A percentile compares a stretch with the other conserved stretches of the same genome.
These are phyloP conservation scores for Chaetomium sp. DNA, from an alignment of 2,329 filamentous ascomycete species.

Conservation along the genomic window DNA sequence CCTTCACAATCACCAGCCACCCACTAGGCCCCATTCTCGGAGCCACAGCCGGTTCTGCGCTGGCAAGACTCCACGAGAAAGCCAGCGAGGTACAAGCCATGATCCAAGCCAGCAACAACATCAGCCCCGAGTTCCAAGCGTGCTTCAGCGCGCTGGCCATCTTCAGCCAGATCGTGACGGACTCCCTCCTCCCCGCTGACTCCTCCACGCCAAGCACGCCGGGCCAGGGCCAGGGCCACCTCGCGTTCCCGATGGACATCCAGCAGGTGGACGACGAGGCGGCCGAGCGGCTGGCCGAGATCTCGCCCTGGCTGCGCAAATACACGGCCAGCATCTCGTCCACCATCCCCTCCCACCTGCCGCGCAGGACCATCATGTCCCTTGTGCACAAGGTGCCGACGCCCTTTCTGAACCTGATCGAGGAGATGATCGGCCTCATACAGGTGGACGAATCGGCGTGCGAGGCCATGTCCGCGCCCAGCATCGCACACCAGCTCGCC, in stretches of 20 bases:
- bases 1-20: conserved; percentile 17
- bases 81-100: conserved; percentile 16
- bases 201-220: not conserved
- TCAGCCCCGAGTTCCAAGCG: conserved; percentile 18
- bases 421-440: conserved; percentile 38
- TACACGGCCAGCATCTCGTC: conserved; percentile 44
- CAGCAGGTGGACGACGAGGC: conserved; percentile 13
- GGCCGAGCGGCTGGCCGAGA: conserved; percentile 31
- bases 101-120: not conserved
- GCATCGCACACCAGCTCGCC: conserved; percentile 35
- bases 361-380: conserved; percentile 44
- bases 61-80: conserved; percentile 27
- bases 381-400: conserved; percentile 45
- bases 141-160: conserved; percentile 33
- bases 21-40: conserved; percentile 30
- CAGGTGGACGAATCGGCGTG: not conserved
- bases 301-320: conserved; percentile 42
- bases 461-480: conserved; percentile 3
- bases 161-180: conserved; percentile 33
- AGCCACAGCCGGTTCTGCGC: conserved; percentile 29
- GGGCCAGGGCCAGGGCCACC: not conserved
- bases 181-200: conserved; percentile 27
- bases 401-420: conserved; percentile 42
- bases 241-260: not conserved
- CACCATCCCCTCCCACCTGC: conserved; percentile 38